phyloP scores from a whole-genome alignment of 768 basidiomycete genomes.

The Lepiota subincarnata region DNA sequence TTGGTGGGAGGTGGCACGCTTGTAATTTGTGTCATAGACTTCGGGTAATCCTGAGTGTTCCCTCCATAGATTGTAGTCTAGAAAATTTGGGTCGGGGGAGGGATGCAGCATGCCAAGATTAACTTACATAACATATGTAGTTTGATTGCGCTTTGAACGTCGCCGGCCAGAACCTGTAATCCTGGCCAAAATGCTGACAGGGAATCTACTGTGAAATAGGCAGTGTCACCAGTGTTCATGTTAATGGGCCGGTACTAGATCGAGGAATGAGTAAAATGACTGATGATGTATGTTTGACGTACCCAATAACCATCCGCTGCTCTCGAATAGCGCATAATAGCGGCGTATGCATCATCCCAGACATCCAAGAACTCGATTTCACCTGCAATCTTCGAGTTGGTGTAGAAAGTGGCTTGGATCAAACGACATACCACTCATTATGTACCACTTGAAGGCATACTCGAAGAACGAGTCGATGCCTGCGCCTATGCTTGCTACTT shows the following conservation, averaged over 20 bases:
- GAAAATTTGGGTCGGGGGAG: not conserved
- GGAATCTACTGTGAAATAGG: constrained; percentile 85
- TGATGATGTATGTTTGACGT: constrained; percentile 18
- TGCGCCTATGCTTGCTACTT: constrained; percentile 81
- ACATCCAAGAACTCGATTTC: constrained; percentile 80
- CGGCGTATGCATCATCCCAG: constrained; percentile 79
- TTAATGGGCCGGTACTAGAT: constrained; percentile 81
- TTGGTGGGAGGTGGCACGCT: constrained; percentile 67
- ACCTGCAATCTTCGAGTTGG: constrained; percentile 34
- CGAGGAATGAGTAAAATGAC: not conserved
- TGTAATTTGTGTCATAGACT: constrained; percentile 79
- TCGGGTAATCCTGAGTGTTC: constrained; percentile 87
- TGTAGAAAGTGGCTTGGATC: not conserved
- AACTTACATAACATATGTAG: constrained; percentile 81
- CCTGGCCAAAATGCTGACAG: constrained; percentile 98
- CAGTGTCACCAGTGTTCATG: constrained; percentile 69
- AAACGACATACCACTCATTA: constrained; percentile 60
- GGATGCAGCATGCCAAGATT: not conserved
- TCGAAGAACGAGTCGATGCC: constrained; percentile 97
- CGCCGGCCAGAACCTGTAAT: constrained; percentile 81
- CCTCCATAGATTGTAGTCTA: constrained; percentile 93
- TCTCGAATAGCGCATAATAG: constrained; percentile 82
- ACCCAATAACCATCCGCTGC: constrained; percentile 89
- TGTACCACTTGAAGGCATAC: constrained; percentile 90
- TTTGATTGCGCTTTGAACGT: constrained; percentile 87